Conservation (phyloP, 306 rosid genomes). For the Rosa rugosa region DNA sequence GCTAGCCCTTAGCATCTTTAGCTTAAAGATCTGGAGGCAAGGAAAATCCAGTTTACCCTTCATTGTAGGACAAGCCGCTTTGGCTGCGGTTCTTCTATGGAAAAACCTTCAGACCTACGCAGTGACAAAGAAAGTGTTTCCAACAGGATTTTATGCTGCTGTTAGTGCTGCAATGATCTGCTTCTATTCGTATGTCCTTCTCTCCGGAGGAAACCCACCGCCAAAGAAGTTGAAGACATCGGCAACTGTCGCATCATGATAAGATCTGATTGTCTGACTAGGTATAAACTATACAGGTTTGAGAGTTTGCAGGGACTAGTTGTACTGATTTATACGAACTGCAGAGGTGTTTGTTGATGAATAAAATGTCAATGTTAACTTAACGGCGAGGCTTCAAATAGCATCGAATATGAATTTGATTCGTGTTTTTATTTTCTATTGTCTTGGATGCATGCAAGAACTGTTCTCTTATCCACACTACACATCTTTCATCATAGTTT, state of each 20-base stretch:
- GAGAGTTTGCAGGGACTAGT: slow-evolving; percentile 9
- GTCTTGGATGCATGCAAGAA: background rate
- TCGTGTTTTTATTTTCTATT: background rate
- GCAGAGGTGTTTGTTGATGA: slow-evolving; percentile 5
- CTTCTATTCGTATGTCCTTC: slow-evolving; percentile 74
- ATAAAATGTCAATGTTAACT: background rate
- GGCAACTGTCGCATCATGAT: slow-evolving; percentile 47
- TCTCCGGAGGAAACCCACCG: slow-evolving; percentile 90
- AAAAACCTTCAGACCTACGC: slow-evolving; percentile 69
- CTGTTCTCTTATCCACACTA: background rate
- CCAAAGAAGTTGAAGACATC: slow-evolving; percentile 82
- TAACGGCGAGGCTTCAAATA: background rate
- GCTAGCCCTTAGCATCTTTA: slow-evolving; percentile 74
- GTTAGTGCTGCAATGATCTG: slow-evolving; percentile 90
- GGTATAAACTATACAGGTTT: slow-evolving; percentile 6
- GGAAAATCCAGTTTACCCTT: slow-evolving; percentile 86
- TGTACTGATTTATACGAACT: slow-evolving; percentile 22
- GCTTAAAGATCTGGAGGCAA: slow-evolving; percentile 94
- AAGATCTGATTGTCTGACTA: slow-evolving; percentile 19
- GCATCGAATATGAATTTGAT: background rate
- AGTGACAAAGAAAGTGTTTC: slow-evolving; percentile 74
- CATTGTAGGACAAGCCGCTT: slow-evolving; percentile 84
- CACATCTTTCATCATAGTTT: no score
- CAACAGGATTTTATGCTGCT: slow-evolving; percentile 59
- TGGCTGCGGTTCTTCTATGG: slow-evolving; percentile 72